A percentile compares a stretch with the other conserved stretches of the same genome.
Conservation (phyloP, 768 basidiomycete species). For the Amanita rubescens region DNA sequence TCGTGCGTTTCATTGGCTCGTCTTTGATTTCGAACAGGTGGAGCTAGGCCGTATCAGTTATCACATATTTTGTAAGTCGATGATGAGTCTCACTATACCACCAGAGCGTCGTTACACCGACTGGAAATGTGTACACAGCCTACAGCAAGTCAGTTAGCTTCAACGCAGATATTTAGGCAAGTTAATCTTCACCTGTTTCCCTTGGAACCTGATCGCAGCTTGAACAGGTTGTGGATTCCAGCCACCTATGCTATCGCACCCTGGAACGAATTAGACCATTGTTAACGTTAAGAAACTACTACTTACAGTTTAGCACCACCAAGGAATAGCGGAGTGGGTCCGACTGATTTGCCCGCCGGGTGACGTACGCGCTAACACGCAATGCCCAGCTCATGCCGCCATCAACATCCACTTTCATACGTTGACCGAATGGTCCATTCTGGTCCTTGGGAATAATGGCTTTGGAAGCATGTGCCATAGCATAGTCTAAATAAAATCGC, state of each 20-base stretch:
- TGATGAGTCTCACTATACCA: slow-evolving; percentile 31
- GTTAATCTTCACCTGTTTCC: slow-evolving; percentile 37
- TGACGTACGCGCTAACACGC: slow-evolving; percentile 57
- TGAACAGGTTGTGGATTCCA: slow-evolving; percentile 53
- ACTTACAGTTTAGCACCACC: slow-evolving; percentile 64
- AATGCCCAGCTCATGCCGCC: slow-evolving; percentile 53
- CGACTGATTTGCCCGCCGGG: slow-evolving; percentile 38
- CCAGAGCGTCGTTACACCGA: slow-evolving; percentile 58
- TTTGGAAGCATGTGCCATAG: slow-evolving; percentile 70
- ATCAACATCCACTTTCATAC: slow-evolving; percentile 55
- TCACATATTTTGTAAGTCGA: background rate
- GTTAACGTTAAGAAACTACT: background rate
- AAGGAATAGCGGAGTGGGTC: slow-evolving; percentile 63
- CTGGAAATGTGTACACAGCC: slow-evolving; percentile 73
- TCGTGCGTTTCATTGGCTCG: background rate
- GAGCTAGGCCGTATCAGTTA: background rate
- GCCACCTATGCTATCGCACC: slow-evolving; percentile 43
- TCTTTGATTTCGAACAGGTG: background rate
- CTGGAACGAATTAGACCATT: slow-evolving; percentile 14
- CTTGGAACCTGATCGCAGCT: slow-evolving; percentile 58
- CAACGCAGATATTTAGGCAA: background rate
- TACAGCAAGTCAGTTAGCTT: slow-evolving; percentile 12
- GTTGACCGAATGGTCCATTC: slow-evolving; percentile 60
- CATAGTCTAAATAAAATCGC: slow-evolving; percentile 38
- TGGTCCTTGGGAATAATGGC: slow-evolving; percentile 61